Conservation (phyloP, 2,329 filamentous ascomycete species). For the Monosporascus cannonballus region DNA sequence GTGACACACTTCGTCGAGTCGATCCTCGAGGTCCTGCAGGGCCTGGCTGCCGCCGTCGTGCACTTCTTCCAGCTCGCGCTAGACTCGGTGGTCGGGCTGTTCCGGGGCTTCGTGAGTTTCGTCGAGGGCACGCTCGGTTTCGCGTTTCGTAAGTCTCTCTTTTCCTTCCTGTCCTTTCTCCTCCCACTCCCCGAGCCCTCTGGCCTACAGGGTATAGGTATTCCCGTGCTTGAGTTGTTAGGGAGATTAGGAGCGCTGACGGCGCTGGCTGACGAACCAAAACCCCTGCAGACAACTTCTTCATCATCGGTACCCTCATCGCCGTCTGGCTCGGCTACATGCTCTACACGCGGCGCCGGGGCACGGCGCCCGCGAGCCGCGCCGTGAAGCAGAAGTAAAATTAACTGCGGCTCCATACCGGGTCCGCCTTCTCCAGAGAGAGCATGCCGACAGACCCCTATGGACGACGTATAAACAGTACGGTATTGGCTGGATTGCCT, state of each 20-base stretch:
- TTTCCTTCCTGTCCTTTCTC: not conserved
- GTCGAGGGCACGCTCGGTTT: slow-evolving; percentile 26
- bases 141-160: slow-evolving; percentile 21
- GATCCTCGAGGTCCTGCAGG: slow-evolving; percentile 16
- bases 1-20: slow-evolving; percentile 22
- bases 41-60: slow-evolving; percentile 13
- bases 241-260: not conserved
- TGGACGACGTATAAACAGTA: too few species aligned
- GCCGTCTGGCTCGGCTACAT: slow-evolving; percentile 23
- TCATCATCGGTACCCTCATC: slow-evolving; percentile 24
- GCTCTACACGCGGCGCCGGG: slow-evolving; percentile 22
- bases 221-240: too few species aligned
- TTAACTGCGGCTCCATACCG: not conserved
- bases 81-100: slow-evolving; percentile 15
- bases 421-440: too few species aligned
- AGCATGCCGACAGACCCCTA: too few species aligned
- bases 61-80: slow-evolving; percentile 18
- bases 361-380: slow-evolving; percentile 16
- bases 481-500: too few species aligned
- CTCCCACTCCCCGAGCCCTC: not conserved
- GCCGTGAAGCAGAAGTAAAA: slow-evolving; percentile 17
- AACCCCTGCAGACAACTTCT: slow-evolving; percentile 23
- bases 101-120: slow-evolving; percentile 18
- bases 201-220: too few species aligned
- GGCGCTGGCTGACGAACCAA: slow-evolving; percentile 1